Conservation (phyloP, 352 stramenopile genomes). For the Pythium coloratum region DNA sequence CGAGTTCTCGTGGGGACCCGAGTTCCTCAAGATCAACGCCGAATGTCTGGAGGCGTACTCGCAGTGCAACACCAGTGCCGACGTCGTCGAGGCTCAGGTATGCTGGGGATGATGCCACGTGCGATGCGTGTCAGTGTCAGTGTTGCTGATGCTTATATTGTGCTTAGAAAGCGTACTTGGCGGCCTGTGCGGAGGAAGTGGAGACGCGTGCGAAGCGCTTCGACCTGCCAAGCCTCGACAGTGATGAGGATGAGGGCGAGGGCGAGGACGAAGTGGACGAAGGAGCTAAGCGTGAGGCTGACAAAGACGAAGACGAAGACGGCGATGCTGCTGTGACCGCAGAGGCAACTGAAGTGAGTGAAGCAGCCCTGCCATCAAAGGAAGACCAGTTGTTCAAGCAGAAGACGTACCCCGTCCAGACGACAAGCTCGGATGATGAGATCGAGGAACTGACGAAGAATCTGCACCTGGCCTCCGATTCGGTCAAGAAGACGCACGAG, state of each 20-base stretch:
- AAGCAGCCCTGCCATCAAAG: conserved; percentile 10
- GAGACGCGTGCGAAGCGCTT: conserved; percentile 52
- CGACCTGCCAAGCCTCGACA: conserved; percentile 61
- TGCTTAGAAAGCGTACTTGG: conserved; percentile 60
- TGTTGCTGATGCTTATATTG: not conserved
- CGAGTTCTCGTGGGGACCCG: conserved; percentile 92
- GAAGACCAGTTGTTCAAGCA: conserved; percentile 52
- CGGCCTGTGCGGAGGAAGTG: conserved; percentile 62
- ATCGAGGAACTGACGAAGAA: conserved; percentile 61
- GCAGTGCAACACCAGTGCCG: conserved; percentile 58
- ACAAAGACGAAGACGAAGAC: conserved; percentile 35
- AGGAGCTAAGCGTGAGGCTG: conserved; percentile 11
- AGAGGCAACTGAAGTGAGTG: conserved; percentile 23
- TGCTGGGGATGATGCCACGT: not conserved
- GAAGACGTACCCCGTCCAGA: conserved; percentile 45
- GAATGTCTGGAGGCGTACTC: conserved; percentile 91
- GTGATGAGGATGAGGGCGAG: conserved; percentile 51
- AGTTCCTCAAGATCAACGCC: conserved; percentile 95
- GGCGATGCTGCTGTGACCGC: conserved; percentile 11
- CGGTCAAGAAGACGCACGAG: conserved; percentile 64
- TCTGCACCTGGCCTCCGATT: conserved; percentile 43
- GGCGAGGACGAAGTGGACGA: conserved; percentile 37
- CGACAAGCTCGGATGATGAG: conserved; percentile 53
- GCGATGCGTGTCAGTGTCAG: not conserved
- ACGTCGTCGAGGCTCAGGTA: conserved; percentile 79